phyloP scores from a whole-genome alignment of 352 stramenopile species.

The Globisporangium sylvaticum region DNA sequence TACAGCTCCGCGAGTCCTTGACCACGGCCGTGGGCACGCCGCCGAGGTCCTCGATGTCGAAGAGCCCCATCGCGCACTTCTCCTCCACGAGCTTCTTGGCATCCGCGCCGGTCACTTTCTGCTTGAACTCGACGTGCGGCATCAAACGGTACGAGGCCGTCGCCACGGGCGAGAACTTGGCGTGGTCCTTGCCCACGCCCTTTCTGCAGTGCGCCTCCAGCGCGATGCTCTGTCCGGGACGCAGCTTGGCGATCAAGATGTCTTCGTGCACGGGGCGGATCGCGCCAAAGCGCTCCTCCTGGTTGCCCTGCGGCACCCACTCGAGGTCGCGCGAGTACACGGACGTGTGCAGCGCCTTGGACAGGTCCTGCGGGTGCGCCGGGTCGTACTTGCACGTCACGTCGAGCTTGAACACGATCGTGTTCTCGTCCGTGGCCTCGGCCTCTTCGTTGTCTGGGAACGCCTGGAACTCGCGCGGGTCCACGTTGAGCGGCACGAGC shows the following conservation, averaged over 20 bases:
- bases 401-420: conserved; percentile 94
- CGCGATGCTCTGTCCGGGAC: conserved; percentile 94
- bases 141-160: conserved; percentile 95
- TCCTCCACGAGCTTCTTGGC: conserved; percentile 60
- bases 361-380: conserved; percentile 43
- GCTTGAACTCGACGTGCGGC: conserved; percentile 74
- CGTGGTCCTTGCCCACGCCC: conserved; percentile 96
- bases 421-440: conserved; percentile 94
- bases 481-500: conserved; percentile 79
- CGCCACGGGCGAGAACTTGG: conserved; percentile 96
- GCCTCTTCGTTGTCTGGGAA: conserved; percentile 87
- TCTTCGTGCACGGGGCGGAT: conserved; percentile 92
- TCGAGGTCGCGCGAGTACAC: conserved; percentile 95
- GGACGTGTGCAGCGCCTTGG: conserved; percentile 21
- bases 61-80: conserved; percentile 76
- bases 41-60: conserved; percentile 90
- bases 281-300: conserved; percentile 86
- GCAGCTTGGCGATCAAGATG: conserved; percentile 96
- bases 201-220: conserved; percentile 94
- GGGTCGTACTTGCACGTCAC: conserved; percentile 85
- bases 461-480: conserved; percentile 82
- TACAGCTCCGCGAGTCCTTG: conserved; percentile 87
- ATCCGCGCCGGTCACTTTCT: conserved; percentile 58
- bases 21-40: conserved; percentile 74
- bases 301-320: conserved; percentile 95